Conservation (phyloP, 2,329 filamentous ascomycete species). For the Tolypocladium inflatum region DNA sequence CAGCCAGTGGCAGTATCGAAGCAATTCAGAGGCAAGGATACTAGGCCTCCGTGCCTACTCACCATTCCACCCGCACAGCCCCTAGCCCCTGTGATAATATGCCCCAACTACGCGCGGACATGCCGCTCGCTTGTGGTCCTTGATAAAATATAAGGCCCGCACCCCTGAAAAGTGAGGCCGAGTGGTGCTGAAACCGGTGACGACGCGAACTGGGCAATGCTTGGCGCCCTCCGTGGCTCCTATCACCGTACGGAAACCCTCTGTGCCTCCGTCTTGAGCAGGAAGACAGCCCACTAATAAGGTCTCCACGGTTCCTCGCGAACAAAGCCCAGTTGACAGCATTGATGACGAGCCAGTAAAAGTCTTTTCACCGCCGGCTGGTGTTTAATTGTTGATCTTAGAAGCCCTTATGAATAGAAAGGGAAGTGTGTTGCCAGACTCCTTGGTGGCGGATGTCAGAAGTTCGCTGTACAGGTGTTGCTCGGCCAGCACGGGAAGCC, state of each 20-base stretch:
- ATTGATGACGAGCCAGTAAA: constrained; percentile 6
- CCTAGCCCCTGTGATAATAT: not conserved
- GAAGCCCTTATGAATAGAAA: too few species aligned
- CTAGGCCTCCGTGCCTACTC: not conserved
- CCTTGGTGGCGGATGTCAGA: too few species aligned
- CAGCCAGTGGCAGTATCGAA: too few species aligned
- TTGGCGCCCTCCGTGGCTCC: constrained; percentile 1
- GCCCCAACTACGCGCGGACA: constrained; percentile 4
- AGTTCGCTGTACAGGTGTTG: too few species aligned
- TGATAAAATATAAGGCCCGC: constrained; percentile 7
- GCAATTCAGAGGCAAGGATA: too few species aligned
- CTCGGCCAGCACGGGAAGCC: too few species aligned
- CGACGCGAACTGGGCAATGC: too few species aligned
- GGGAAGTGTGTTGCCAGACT: too few species aligned
- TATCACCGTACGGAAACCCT: constrained; percentile 1
- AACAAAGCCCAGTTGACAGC: constrained; percentile 7
- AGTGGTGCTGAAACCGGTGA: too few species aligned
- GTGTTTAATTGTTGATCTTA: too few species aligned
- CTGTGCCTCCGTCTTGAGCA: constrained; percentile 10
- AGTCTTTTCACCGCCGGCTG: not conserved
- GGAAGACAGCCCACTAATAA: constrained; percentile 11
- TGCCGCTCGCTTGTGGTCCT: constrained; percentile 6
- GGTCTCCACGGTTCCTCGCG: constrained; percentile 10
- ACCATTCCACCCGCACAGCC: not conserved
- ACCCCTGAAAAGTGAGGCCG: not conserved